phyloP scores from a whole-genome alignment of 2,329 filamentous ascomycete genomes.

The Neocatenulostroma microsporum region DNA sequence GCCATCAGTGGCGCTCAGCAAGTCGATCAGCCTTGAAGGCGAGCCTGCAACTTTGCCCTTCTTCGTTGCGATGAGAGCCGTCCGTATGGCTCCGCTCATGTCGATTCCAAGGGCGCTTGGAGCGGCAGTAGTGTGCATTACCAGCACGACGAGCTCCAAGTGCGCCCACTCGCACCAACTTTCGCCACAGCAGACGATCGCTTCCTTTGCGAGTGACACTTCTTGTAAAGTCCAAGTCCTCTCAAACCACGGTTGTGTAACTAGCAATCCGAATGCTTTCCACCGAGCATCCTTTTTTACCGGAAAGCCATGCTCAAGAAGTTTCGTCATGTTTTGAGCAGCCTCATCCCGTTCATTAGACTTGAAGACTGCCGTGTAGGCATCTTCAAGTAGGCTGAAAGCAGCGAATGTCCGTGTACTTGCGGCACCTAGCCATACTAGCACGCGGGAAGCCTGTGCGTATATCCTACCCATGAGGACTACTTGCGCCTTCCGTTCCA shows the following conservation, averaged over 20 bases:
- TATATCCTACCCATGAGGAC: conserved; percentile 22
- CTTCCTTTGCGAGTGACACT: neutral
- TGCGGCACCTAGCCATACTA: conserved; percentile 9
- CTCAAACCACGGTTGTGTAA: neutral
- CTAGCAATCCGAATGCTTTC: neutral
- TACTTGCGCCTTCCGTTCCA: conserved; percentile 19
- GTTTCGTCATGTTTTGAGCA: too few species aligned
- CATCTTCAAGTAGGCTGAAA: neutral
- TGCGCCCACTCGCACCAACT: neutral
- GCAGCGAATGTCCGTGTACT: neutral
- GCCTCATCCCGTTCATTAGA: too few species aligned
- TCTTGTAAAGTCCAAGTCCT: conserved; percentile 1
- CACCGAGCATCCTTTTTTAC: neutral
- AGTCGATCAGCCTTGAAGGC: too few species aligned
- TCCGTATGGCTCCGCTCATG: too few species aligned
- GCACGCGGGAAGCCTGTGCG: conserved; percentile 17
- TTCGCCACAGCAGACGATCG: neutral
- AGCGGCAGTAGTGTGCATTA: conserved; percentile 1
- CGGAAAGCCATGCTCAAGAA: neutral
- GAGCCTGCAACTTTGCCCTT: too few species aligned
- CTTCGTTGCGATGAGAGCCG: too few species aligned
- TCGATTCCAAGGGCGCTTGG: too few species aligned
- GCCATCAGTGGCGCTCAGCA: too few species aligned
- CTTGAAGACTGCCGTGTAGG: neutral
- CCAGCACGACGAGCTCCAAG: neutral